A percentile compares a stretch with the other conserved stretches of the same genome.
Evolutionary conservation across 306 rosid species (phyloP).

Genomic region (Malus sylvestris): DNA sequence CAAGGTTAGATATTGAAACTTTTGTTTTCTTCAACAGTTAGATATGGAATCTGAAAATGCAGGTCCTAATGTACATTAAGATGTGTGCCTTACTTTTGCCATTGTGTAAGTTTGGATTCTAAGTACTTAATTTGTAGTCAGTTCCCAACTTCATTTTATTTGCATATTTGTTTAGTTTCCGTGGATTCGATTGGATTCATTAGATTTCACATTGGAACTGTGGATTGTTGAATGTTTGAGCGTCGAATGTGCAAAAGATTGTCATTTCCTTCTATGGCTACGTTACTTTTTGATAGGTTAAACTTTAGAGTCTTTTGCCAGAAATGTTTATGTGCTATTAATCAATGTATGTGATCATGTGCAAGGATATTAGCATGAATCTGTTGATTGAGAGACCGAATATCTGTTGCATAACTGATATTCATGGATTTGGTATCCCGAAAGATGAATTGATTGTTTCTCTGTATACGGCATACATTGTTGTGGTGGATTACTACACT

Average conservation of each 20-base stretch:
- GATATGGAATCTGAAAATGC: constrained; percentile 15
- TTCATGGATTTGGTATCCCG: constrained; percentile 6
- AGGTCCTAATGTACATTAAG: not conserved
- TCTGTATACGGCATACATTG: not conserved
- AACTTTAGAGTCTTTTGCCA: not conserved
- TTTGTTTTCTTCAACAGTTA: constrained; percentile 20
- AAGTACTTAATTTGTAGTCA: constrained; percentile 18
- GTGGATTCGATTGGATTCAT: not conserved
- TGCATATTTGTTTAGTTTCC: not conserved
- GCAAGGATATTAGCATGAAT: constrained; percentile 11
- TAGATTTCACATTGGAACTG: not conserved
- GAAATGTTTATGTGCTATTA: not conserved
- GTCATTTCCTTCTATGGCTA: not conserved
- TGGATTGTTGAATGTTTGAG: constrained; percentile 10
- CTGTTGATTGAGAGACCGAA: constrained; percentile 5
- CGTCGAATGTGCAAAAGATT: constrained; percentile 3
- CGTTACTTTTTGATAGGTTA: constrained; percentile 7
- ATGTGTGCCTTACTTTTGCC: not conserved
- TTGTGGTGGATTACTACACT: constrained; percentile 6
- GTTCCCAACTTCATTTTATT: constrained; percentile 8
- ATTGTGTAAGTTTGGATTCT: not conserved
- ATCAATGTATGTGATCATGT: not conserved
- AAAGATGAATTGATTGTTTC: constrained; percentile 1
- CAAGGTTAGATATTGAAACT: constrained; percentile 57
- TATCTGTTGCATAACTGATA: constrained; percentile 14